A percentile compares a stretch with the other conserved stretches of the same genome.
Conservation (phyloP, 495 filamentous ascomycete genomes). For the Lophium mytilinum region DNA sequence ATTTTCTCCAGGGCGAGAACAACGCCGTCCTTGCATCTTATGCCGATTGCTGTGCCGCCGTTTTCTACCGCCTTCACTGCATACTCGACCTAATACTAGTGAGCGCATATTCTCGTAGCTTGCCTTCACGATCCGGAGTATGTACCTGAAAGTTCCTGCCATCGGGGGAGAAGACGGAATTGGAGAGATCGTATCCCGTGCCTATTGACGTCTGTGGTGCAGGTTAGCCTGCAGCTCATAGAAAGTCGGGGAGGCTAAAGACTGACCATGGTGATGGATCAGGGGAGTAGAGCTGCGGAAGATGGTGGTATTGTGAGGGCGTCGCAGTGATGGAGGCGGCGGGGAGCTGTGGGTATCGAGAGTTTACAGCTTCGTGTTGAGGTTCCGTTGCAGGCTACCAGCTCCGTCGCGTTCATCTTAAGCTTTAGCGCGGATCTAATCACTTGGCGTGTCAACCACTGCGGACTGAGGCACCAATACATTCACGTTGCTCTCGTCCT, state of each 20-base stretch:
- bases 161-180: slow-evolving; percentile 98
- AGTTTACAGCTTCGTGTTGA: background rate
- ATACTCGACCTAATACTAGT: slow-evolving; percentile 67
- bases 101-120: too few relatives aligned
- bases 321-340: background rate
- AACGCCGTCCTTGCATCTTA: slow-evolving; percentile 94
- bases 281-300: background rate
- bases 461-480: too few relatives aligned
- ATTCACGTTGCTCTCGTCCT: too few relatives aligned
- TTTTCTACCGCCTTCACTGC: slow-evolving; percentile 98
- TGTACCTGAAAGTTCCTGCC: slow-evolving; percentile 90
- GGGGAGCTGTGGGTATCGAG: too few relatives aligned
- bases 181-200: slow-evolving; percentile 97
- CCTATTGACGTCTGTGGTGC: slow-evolving; percentile 85
- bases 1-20: slow-evolving; percentile 96
- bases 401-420: background rate
- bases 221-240: slow-evolving; percentile 9
- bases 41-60: slow-evolving; percentile 91
- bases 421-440: background rate
- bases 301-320: background rate
- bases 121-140: background rate
- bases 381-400: background rate
- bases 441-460: too few relatives aligned
- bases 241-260: background rate
- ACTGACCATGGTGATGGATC: slow-evolving; percentile 23